Percentiles rank a stretch among this genome's conserved stretches.
These are phyloP conservation scores for Nosema muscidifuracis DNA, from an alignment of 371 early-diverging fungal species.

Conservation along the genomic window DNA sequence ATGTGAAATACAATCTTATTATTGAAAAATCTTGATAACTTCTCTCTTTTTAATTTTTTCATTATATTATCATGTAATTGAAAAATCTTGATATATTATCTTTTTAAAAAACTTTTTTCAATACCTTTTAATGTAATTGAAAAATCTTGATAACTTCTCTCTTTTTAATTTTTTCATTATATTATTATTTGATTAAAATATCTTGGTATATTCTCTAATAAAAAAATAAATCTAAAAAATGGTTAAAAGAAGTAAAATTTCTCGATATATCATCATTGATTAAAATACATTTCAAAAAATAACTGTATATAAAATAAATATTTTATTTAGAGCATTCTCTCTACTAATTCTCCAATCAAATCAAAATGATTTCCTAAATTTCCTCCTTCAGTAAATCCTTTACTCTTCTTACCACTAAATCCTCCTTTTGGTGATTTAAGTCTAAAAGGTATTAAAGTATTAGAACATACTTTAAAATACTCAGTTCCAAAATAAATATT, in stretches of 20 bases:
- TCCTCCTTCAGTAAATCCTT: constrained; percentile 94
- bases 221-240: not conserved
- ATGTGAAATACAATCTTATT: too few relatives aligned
- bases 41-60: too few relatives aligned
- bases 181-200: not conserved
- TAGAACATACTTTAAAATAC: constrained; percentile 87
- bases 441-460: constrained; percentile 98
- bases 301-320: constrained; percentile 6
- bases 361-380: constrained; percentile 87
- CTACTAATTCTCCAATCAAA: constrained; percentile 81
- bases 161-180: not conserved
- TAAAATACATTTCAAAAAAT: not conserved
- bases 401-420: constrained; percentile 82
- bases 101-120: too few relatives aligned
- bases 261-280: not conserved
- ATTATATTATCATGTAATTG: too few relatives aligned
- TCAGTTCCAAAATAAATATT: constrained; percentile 95
- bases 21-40: too few relatives aligned
- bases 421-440: constrained; percentile 92
- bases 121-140: too few relatives aligned
- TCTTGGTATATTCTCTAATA: not conserved
- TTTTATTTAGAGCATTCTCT: constrained; percentile 72
- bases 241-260: not conserved
- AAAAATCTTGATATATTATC: too few relatives aligned
- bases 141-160: not conserved